These are phyloP conservation scores for Suillus subalutaceus DNA, from an alignment of 768 basidiomycete species.

Conservation along the genomic window DNA sequence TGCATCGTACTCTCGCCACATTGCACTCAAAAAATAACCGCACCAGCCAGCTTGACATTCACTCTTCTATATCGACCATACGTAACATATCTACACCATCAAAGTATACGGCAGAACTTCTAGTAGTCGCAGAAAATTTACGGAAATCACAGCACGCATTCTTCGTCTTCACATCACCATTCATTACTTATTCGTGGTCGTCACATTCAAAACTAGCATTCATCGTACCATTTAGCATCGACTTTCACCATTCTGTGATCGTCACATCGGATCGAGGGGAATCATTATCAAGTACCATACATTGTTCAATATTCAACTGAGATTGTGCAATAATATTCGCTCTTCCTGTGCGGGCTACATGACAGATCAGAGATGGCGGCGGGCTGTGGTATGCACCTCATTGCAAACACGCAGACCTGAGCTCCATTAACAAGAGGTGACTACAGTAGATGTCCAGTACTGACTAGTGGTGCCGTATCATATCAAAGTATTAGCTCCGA, in stretches of 20 bases:
- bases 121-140: conserved; percentile 33
- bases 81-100: conserved; percentile 42
- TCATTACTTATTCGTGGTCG: conserved; percentile 34
- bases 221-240: conserved; percentile 25
- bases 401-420: background rate
- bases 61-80: conserved; percentile 30
- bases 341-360: no score
- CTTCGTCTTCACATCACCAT: conserved; percentile 29
- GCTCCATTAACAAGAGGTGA: background rate
- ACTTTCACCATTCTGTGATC: conserved; percentile 22
- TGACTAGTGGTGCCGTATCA: background rate
- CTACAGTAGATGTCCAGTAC: background rate
- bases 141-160: conserved; percentile 36
- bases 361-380: background rate
- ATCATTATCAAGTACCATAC: conserved; percentile 18
- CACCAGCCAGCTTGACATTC: conserved; percentile 26
- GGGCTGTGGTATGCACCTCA: background rate
- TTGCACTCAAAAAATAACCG: conserved; percentile 28
- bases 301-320: background rate
- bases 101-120: conserved; percentile 27
- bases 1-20: conserved; percentile 22
- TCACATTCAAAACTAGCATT: conserved; percentile 30
- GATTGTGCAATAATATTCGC: background rate
- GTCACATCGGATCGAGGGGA: conserved; percentile 14
- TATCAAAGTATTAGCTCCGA: conserved; percentile 5